A percentile compares a stretch with the other conserved stretches of the same genome.
phyloP scores from a whole-genome alignment of 106 monocot species.

The Gastrodia elata region DNA sequence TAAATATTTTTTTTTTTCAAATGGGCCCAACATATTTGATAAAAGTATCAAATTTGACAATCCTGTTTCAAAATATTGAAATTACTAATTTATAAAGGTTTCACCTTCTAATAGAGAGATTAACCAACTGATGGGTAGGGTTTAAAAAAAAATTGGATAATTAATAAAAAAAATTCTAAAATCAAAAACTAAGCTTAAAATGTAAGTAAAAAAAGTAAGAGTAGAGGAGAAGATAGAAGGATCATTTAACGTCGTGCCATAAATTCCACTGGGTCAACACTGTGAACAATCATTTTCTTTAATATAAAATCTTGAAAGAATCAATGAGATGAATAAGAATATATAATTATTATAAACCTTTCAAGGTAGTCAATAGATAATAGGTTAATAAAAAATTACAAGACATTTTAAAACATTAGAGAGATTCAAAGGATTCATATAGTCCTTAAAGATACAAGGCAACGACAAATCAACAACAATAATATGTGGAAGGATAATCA shows the following conservation, averaged over 20 bases:
- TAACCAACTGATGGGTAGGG: too few relatives aligned
- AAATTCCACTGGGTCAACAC: neutral
- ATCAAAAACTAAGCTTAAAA: neutral
- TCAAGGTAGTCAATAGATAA: neutral
- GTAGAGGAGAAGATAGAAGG: neutral
- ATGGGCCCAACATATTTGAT: neutral
- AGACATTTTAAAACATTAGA: neutral
- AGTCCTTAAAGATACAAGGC: neutral
- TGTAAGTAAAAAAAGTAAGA: neutral
- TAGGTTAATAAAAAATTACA: neutral
- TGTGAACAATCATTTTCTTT: neutral
- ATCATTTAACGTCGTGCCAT: neutral
- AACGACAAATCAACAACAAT: neutral
- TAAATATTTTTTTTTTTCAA: neutral
- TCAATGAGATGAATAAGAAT: neutral
- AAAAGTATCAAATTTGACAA: neutral
- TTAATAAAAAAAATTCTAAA: neutral
- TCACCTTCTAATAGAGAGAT: neutral
- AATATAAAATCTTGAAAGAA: neutral
- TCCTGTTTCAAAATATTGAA: conserved; percentile 1
- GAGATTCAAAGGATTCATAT: neutral
- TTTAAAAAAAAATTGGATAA: too few relatives aligned
- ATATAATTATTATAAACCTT: neutral
- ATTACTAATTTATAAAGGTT: neutral
- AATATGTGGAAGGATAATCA: neutral